Percentiles rank a stretch among this genome's conserved stretches.
Evolutionary conservation across 2,329 filamentous ascomycete genomes (phyloP).

Genomic region (Aspergillus bombycis): DNA sequence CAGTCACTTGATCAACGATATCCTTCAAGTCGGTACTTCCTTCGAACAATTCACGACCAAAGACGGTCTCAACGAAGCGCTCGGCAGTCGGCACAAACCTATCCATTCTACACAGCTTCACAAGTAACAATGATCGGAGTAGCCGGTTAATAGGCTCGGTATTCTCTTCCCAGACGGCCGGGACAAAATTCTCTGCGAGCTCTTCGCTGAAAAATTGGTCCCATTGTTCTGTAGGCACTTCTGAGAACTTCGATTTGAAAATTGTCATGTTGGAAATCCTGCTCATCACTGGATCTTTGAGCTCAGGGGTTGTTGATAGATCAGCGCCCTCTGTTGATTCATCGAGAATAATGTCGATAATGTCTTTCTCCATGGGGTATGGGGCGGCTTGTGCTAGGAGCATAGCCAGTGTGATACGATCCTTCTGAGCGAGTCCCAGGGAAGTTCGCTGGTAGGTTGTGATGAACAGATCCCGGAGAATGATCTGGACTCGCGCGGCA

Average conservation of each 20-base stretch:
- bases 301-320: slow-evolving; percentile 68
- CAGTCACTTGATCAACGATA: slow-evolving; percentile 80
- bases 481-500: slow-evolving; percentile 80
- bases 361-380: slow-evolving; percentile 87
- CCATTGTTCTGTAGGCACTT: slow-evolving; percentile 69
- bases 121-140: slow-evolving; percentile 79
- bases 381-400: slow-evolving; percentile 94
- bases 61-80: slow-evolving; percentile 83
- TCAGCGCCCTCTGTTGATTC: slow-evolving; percentile 75
- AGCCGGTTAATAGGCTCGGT: slow-evolving; percentile 71
- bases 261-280: slow-evolving; percentile 69
- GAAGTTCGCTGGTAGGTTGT: slow-evolving; percentile 94
- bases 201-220: slow-evolving; percentile 82
- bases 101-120: slow-evolving; percentile 95
- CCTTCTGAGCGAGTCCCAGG: slow-evolving; percentile 87
- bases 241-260: slow-evolving; percentile 73
- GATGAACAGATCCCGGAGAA: slow-evolving; percentile 88
- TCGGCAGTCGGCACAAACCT: slow-evolving; percentile 92
- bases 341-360: slow-evolving; percentile 87
- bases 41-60: slow-evolving; percentile 81
- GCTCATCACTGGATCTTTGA: slow-evolving; percentile 68
- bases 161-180: slow-evolving; percentile 70
- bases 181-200: slow-evolving; percentile 81
- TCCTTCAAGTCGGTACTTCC: slow-evolving; percentile 82
- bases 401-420: slow-evolving; percentile 91